These are phyloP conservation scores for Silybum marianum DNA, from an alignment of 129 eudicot species.

Conservation along the genomic window DNA sequence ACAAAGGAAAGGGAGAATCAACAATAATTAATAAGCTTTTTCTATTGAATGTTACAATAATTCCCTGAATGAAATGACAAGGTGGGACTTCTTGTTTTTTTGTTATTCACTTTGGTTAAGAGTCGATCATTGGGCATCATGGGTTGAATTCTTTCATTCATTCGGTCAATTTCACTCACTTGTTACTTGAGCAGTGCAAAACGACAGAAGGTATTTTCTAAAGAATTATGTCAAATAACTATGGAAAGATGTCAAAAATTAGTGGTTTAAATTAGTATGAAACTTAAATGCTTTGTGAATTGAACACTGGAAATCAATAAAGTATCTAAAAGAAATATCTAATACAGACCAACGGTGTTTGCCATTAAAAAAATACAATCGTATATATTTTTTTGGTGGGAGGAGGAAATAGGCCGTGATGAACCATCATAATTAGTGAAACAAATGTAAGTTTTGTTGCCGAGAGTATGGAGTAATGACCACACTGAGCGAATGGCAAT, in stretches of 20 bases:
- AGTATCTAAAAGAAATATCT: background rate
- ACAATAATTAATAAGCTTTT: slow-evolving; percentile 19
- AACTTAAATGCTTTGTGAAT: background rate
- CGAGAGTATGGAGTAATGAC: background rate
- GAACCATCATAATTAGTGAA: background rate
- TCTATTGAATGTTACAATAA: slow-evolving; percentile 10
- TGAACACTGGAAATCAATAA: background rate
- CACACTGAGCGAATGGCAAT: background rate
- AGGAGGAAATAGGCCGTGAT: background rate
- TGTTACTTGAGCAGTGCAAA: slow-evolving; percentile 19
- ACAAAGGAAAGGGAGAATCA: slow-evolving; percentile 14
- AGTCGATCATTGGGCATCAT: slow-evolving; percentile 38
- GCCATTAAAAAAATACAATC: background rate
- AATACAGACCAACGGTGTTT: background rate
- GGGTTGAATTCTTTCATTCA: slow-evolving; percentile 8
- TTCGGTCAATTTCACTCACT: slow-evolving; percentile 16
- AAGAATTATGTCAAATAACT: slow-evolving; percentile 5
- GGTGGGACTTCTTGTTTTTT: slow-evolving; percentile 24
- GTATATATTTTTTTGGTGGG: background rate
- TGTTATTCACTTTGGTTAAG: slow-evolving; percentile 34
- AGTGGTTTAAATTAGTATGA: background rate
- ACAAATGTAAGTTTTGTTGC: background rate
- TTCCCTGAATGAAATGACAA: slow-evolving; percentile 24
- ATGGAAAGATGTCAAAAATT: background rate
- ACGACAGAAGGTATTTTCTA: slow-evolving; percentile 9